These are phyloP conservation scores for Fusarium graminum DNA, from an alignment of 2,329 filamentous ascomycete species.

Conservation along the genomic window DNA sequence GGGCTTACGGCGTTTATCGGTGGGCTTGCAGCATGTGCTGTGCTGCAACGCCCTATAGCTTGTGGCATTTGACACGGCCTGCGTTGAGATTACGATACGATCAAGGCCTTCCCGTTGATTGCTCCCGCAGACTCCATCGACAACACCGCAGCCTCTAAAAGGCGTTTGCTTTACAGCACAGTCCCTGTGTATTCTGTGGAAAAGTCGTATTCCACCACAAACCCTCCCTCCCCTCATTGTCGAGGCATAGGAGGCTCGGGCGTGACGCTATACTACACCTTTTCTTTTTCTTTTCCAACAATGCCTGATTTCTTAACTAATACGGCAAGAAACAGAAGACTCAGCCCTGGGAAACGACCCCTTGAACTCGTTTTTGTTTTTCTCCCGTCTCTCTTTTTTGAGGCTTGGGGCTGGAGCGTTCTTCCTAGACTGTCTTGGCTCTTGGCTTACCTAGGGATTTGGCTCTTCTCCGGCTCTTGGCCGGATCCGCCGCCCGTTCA, in stretches of 20 bases:
- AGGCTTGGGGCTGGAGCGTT: constrained; percentile 40
- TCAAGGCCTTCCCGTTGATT: constrained; percentile 28
- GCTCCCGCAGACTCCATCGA: constrained; percentile 18
- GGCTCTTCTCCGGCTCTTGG: constrained; percentile 36
- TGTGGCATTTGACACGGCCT: constrained; percentile 3
- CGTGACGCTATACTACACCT: constrained; percentile 20
- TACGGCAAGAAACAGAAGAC: not conserved
- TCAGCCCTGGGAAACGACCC: constrained; percentile 18
- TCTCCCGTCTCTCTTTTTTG: constrained; percentile 5
- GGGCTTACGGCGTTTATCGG: constrained; percentile 31
- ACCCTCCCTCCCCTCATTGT: constrained; percentile 3
- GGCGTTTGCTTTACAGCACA: constrained; percentile 7
- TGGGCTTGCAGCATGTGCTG: constrained; percentile 21
- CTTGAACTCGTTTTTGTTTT: constrained; percentile 11
- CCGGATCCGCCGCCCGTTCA: constrained; percentile 45
- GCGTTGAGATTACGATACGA: constrained; percentile 13
- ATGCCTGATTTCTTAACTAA: not conserved
- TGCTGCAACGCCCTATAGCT: not conserved
- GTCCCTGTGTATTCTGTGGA: not conserved
- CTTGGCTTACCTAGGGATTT: constrained; percentile 26
- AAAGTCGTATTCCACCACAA: constrained; percentile 12
- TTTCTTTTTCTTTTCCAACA: not conserved
- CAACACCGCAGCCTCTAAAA: constrained; percentile 31
- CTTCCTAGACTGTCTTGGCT: constrained; percentile 32
- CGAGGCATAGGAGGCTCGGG: constrained; percentile 33